Evolutionary conservation across 2,329 filamentous ascomycete genomes (phyloP).

Genomic region (Davidsoniella australis): DNA sequence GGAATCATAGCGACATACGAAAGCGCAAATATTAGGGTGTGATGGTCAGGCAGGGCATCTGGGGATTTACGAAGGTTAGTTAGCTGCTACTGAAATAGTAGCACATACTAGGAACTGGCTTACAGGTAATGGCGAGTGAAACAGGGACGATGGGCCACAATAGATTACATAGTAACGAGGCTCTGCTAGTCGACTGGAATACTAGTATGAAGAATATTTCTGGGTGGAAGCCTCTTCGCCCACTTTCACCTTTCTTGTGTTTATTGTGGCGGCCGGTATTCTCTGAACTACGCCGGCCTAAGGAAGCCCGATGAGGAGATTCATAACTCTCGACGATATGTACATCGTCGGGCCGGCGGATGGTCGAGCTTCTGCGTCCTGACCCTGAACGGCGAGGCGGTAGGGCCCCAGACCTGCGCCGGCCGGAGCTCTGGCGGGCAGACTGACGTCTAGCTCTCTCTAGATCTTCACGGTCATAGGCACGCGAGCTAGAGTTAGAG

Average conservation of each 20-base stretch:
- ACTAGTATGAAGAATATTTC: conserved; percentile 26
- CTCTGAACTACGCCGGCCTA: no score
- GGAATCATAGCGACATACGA: conserved; percentile 34
- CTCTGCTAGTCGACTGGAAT: conserved; percentile 26
- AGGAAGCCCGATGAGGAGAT: no score
- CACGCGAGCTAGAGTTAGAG: background rate
- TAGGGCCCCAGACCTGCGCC: background rate
- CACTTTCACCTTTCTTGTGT: conserved; percentile 24
- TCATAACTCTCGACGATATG: no score
- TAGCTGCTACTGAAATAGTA: background rate
- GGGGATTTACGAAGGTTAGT: background rate
- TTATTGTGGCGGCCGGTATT: no score
- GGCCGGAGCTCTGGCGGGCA: background rate
- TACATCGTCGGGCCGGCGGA: no score
- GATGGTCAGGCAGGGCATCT: conserved; percentile 20
- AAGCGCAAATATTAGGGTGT: conserved; percentile 28
- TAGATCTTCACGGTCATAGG: conserved; percentile 1
- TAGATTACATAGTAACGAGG: conserved; percentile 29
- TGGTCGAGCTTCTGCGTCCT: no score
- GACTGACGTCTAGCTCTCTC: background rate
- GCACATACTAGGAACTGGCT: background rate
- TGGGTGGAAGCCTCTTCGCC: conserved; percentile 26
- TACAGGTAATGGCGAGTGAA: conserved; percentile 23
- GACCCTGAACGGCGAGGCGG: no score
- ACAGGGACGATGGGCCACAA: conserved; percentile 32